Evolutionary conservation across 2,329 filamentous ascomycete genomes (phyloP).

Genomic region (Calonectria henricotiae): DNA sequence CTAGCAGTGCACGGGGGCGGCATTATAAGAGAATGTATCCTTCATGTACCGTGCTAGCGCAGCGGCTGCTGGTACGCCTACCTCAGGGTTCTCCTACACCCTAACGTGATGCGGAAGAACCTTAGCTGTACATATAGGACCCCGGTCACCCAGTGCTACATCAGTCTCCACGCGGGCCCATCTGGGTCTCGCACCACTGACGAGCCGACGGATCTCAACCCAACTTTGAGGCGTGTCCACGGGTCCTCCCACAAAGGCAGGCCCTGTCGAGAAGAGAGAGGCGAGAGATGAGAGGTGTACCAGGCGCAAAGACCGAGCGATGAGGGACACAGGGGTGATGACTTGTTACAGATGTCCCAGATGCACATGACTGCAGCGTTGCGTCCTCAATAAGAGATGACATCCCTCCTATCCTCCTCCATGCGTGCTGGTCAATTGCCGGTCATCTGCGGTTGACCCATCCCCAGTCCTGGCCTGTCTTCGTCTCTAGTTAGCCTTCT

Average conservation of each 20-base stretch:
- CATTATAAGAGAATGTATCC: slow-evolving; percentile 53
- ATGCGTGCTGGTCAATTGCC: slow-evolving; percentile 33
- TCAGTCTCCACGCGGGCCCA: slow-evolving; percentile 58
- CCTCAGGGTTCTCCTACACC: slow-evolving; percentile 36
- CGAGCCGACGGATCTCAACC: slow-evolving; percentile 60
- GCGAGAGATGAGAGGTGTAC: slow-evolving; percentile 34
- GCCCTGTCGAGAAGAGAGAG: slow-evolving; percentile 39
- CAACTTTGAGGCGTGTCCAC: slow-evolving; percentile 57
- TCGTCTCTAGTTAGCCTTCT: slow-evolving; percentile 24
- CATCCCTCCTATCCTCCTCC: slow-evolving; percentile 31
- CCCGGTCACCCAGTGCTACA: slow-evolving; percentile 56
- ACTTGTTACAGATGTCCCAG: slow-evolving; percentile 20
- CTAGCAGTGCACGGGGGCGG: slow-evolving; percentile 59
- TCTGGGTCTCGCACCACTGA: slow-evolving; percentile 61
- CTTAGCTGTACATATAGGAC: slow-evolving; percentile 56
- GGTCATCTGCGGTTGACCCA: slow-evolving; percentile 31
- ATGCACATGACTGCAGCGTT: slow-evolving; percentile 26
- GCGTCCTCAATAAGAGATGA: slow-evolving; percentile 21
- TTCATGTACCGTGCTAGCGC: slow-evolving; percentile 50
- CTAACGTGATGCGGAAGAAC: slow-evolving; percentile 46
- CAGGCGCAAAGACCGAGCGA: slow-evolving; percentile 18
- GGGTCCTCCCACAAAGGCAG: slow-evolving; percentile 52
- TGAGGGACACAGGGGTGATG: neutral
- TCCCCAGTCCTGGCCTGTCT: slow-evolving; percentile 32
- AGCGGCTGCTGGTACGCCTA: slow-evolving; percentile 32